Percentiles rank a stretch among this genome's conserved stretches.
Conservation (phyloP, 345 rosid species). For the Raphanus sativus region DNA sequence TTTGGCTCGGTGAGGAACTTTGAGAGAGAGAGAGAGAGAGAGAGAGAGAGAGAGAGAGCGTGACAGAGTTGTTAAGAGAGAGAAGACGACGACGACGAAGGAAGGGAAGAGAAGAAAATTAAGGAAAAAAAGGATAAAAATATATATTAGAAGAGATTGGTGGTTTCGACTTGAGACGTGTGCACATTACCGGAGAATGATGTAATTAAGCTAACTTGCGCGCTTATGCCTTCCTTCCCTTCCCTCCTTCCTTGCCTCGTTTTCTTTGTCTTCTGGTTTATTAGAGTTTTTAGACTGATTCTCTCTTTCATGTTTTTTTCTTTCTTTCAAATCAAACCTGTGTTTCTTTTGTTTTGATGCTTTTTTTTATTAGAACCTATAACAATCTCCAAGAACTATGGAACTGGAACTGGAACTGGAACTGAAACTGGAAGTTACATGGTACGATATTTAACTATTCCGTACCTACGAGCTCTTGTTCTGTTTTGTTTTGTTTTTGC, state of each 20-base stretch:
- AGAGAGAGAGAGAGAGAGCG: slow-evolving; percentile 44
- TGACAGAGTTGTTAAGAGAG: slow-evolving; percentile 37
- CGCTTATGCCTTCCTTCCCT: slow-evolving; percentile 26
- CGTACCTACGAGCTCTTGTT: slow-evolving; percentile 1
- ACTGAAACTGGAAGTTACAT: slow-evolving; percentile 36
- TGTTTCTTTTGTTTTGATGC: slow-evolving; percentile 5
- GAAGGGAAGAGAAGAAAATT: not conserved
- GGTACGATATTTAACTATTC: slow-evolving; percentile 22
- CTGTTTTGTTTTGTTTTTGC: slow-evolving; percentile 20
- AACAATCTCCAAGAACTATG: slow-evolving; percentile 37
- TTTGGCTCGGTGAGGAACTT: slow-evolving; percentile 12
- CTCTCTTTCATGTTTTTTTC: not conserved
- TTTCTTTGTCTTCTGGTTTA: slow-evolving; percentile 27
- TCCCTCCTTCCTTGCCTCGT: not conserved
- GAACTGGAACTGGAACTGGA: slow-evolving; percentile 29
- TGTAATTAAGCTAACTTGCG: slow-evolving; percentile 38
- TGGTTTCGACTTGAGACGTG: slow-evolving; percentile 31
- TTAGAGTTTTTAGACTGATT: not conserved
- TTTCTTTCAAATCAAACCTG: not conserved
- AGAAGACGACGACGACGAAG: slow-evolving; percentile 29
- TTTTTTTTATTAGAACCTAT: not conserved
- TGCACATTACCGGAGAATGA: slow-evolving; percentile 25
- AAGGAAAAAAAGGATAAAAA: not conserved
- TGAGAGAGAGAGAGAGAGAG: slow-evolving; percentile 41
- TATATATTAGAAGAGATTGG: not conserved